These are phyloP conservation scores for Cymbopogon citratus DNA, from an alignment of 176 grass and related monocot genomes.

Conservation along the genomic window DNA sequence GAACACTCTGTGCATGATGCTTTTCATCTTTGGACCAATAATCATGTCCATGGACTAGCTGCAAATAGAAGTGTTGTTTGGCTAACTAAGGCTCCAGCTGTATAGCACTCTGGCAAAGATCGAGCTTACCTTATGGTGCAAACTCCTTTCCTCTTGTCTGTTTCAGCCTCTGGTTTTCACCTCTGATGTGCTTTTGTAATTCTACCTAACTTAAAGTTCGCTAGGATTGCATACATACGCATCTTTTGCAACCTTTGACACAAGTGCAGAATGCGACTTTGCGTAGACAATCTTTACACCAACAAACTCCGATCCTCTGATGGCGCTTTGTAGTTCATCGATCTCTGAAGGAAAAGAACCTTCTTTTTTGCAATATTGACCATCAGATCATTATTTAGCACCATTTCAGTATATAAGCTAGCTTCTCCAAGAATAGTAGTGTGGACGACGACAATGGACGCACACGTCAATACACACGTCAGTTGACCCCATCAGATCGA, in stretches of 20 bases:
- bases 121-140: neutral
- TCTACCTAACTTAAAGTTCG: conserved; percentile 38
- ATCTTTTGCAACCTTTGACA: conserved; percentile 6
- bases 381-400: too few species aligned
- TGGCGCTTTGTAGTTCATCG: neutral
- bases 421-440: neutral
- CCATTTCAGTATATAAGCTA: neutral
- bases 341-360: neutral
- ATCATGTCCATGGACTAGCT: too few species aligned
- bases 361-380: neutral
- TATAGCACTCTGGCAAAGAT: neutral
- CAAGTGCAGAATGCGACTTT: neutral
- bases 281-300: neutral
- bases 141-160: neutral
- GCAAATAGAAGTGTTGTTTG: neutral
- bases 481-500: neutral
- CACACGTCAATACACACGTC: too few species aligned
- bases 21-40: too few species aligned
- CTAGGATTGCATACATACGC: neutral
- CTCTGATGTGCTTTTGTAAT: neutral
- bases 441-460: too few species aligned
- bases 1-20: too few species aligned
- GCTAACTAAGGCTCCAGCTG: conserved; percentile 1
- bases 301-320: neutral
- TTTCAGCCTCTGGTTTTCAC: neutral